phyloP scores from a whole-genome alignment of 1,284 basidiomycete species.

The Cystobasidium slooffiae region DNA sequence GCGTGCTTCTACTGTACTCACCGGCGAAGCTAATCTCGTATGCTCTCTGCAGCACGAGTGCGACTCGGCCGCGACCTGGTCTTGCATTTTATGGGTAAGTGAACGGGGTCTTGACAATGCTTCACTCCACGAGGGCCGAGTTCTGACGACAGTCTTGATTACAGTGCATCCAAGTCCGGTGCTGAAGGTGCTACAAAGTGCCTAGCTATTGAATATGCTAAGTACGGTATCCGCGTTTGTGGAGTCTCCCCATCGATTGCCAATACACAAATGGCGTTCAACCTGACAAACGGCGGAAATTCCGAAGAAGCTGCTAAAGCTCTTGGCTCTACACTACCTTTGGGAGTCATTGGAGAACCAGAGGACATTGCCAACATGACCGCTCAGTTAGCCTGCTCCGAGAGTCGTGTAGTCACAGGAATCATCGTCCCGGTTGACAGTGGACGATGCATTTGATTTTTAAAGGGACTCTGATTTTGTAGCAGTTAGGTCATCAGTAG shows the following conservation, averaged over 20 bases:
- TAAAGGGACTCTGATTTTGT: not conserved
- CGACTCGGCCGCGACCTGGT: slow-evolving; percentile 33
- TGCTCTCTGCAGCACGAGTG: slow-evolving; percentile 14
- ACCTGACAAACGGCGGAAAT: slow-evolving; percentile 9
- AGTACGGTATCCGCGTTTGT: slow-evolving; percentile 65
- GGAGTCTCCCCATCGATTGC: slow-evolving; percentile 61
- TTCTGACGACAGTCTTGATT: not conserved
- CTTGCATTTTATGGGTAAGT: slow-evolving; percentile 39
- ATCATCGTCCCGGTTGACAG: slow-evolving; percentile 51
- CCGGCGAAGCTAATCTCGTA: too few species aligned
- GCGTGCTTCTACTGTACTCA: not conserved
- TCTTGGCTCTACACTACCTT: slow-evolving; percentile 17
- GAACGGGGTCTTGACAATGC: not conserved
- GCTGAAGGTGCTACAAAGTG: slow-evolving; percentile 40
- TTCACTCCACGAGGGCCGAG: not conserved
- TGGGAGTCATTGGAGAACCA: slow-evolving; percentile 58
- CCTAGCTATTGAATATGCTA: slow-evolving; percentile 57
- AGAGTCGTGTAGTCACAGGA: slow-evolving; percentile 65
- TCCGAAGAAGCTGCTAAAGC: slow-evolving; percentile 10
- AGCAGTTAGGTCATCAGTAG: too few species aligned
- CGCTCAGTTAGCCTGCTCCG: slow-evolving; percentile 63
- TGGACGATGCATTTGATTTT: slow-evolving; percentile 47
- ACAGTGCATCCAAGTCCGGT: slow-evolving; percentile 33
- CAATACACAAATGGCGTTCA: slow-evolving; percentile 43
- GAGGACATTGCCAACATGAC: slow-evolving; percentile 66